phyloP scores from a whole-genome alignment of 2,329 filamentous ascomycete genomes.

The Trichoderma gracile region DNA sequence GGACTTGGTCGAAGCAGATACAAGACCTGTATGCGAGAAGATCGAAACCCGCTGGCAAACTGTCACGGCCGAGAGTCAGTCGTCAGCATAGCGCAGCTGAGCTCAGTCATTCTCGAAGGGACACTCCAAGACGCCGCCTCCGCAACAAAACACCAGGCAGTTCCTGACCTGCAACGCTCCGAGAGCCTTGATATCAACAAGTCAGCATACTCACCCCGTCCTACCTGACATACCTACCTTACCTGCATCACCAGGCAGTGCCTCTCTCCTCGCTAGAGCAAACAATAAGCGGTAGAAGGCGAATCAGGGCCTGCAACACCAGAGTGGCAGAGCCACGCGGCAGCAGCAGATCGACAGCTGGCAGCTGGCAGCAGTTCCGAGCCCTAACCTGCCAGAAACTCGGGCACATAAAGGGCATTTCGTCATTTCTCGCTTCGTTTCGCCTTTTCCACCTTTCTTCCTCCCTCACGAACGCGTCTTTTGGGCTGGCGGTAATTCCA shows the following conservation, averaged over 20 bases:
- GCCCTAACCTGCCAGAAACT: slow-evolving; percentile 8
- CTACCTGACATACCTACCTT: too few relatives aligned
- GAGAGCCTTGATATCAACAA: too few relatives aligned
- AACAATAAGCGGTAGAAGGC: too few relatives aligned
- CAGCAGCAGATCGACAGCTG: slow-evolving; percentile 13
- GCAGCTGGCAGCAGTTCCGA: slow-evolving; percentile 9
- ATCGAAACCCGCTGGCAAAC: neutral
- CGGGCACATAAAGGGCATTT: neutral
- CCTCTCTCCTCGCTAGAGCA: too few relatives aligned
- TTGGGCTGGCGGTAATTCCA: neutral
- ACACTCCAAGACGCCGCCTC: too few relatives aligned
- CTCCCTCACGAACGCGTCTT: slow-evolving; percentile 9
- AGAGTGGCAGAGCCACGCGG: slow-evolving; percentile 10
- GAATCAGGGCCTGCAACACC: too few relatives aligned
- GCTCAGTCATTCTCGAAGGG: neutral
- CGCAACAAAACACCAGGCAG: neutral
- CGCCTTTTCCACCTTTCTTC: slow-evolving; percentile 14
- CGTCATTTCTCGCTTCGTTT: slow-evolving; percentile 26
- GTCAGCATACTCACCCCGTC: too few relatives aligned
- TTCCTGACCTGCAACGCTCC: too few relatives aligned
- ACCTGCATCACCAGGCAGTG: too few relatives aligned
- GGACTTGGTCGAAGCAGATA: neutral
- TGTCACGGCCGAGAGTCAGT: neutral
- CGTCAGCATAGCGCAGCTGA: neutral
- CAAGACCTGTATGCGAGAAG: neutral